These are phyloP conservation scores for Hibiscus trionum DNA, from an alignment of 345 rosid genomes.

Conservation along the genomic window DNA sequence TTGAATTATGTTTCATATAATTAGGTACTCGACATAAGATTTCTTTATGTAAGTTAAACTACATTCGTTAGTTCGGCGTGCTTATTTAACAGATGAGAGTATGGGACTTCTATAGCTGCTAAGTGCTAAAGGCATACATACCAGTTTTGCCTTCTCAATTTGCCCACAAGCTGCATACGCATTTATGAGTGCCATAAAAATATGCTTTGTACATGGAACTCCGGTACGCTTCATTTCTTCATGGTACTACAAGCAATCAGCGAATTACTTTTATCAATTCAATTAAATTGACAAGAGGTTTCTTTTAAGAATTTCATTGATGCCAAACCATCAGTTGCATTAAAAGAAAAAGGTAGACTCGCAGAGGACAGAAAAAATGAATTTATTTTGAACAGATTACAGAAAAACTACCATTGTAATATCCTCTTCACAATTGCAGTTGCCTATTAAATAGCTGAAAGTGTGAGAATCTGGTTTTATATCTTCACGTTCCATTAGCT, in stretches of 20 bases:
- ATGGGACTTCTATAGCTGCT: neutral
- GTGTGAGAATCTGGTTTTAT: conserved; percentile 75
- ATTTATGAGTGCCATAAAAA: conserved; percentile 62
- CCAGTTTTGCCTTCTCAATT: conserved; percentile 86
- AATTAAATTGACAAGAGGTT: neutral
- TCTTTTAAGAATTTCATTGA: neutral
- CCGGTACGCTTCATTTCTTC: conserved; percentile 37
- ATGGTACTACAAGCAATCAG: conserved; percentile 38
- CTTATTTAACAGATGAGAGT: neutral
- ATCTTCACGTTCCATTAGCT: conserved; percentile 59
- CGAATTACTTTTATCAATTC: conserved; percentile 8
- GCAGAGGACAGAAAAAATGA: neutral
- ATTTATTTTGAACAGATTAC: neutral
- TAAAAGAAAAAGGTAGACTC: neutral
- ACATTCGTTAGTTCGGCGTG: neutral
- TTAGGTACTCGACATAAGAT: neutral
- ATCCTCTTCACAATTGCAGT: conserved; percentile 44
- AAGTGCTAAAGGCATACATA: conserved; percentile 17
- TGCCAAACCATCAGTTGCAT: conserved; percentile 1
- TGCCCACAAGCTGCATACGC: conserved; percentile 67
- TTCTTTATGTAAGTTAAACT: neutral
- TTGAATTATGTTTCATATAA: neutral
- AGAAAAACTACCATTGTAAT: conserved; percentile 50
- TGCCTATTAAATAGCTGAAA: conserved; percentile 54
- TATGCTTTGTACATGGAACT: conserved; percentile 43